Evolutionary conservation across 129 eudicot genomes (phyloP).

Genomic region (Solidago caesia): DNA sequence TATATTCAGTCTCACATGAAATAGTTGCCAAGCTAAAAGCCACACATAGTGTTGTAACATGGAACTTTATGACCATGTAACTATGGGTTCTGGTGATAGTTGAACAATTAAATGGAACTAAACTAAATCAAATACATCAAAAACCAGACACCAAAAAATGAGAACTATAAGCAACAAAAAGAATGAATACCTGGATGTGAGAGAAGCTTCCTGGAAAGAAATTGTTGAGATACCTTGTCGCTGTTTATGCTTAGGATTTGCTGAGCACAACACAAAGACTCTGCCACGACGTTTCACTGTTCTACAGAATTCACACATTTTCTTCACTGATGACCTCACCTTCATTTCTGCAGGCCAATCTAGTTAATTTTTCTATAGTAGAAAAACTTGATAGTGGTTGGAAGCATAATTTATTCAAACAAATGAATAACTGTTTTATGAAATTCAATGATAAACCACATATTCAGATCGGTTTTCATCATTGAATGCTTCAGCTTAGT

Average conservation of each 20-base stretch:
- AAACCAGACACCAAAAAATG: background rate
- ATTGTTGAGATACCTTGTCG: constrained; percentile 42
- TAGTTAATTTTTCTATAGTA: background rate
- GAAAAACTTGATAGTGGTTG: background rate
- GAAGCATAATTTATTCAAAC: background rate
- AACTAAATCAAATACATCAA: constrained; percentile 4
- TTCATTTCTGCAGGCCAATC: constrained; percentile 33
- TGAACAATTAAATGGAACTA: background rate
- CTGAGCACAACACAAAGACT: constrained; percentile 40
- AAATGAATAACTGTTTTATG: background rate
- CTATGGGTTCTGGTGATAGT: background rate
- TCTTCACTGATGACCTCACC: constrained; percentile 50
- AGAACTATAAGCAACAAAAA: background rate
- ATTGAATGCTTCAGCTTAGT: too few species aligned
- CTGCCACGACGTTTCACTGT: constrained; percentile 50
- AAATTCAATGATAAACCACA: too few species aligned
- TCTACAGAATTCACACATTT: constrained; percentile 47
- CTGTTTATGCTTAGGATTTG: constrained; percentile 51
- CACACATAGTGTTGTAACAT: too few species aligned
- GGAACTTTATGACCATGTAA: background rate
- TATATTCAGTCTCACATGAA: too few species aligned
- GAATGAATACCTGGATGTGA: constrained; percentile 38
- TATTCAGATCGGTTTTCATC: too few species aligned
- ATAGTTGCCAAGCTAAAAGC: background rate
- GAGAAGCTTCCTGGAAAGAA: constrained; percentile 27